Percentiles rank a stretch among this genome's conserved stretches.
phyloP scores from a whole-genome alignment of 192 early-diverging fungal genomes.

The Coemansia sp. region DNA sequence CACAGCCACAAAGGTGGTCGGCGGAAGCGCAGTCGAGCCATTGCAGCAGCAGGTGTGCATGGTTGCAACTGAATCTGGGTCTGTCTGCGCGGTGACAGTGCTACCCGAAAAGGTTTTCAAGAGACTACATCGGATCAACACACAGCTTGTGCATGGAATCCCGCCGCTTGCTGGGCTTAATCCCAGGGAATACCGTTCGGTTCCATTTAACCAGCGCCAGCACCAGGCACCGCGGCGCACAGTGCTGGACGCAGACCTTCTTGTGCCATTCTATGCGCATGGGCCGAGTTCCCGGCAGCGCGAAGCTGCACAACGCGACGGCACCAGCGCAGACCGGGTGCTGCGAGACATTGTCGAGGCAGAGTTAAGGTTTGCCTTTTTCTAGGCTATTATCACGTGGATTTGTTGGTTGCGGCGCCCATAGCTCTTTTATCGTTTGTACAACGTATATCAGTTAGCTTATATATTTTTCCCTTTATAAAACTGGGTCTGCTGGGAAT shows the following conservation, averaged over 20 bases:
- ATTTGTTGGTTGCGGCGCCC: neutral
- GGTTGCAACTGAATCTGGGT: conserved; percentile 42
- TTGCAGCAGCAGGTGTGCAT: conserved; percentile 51
- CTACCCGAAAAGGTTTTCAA: conserved; percentile 93
- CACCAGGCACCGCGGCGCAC: conserved; percentile 73
- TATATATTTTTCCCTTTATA: no score
- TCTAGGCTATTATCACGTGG: neutral
- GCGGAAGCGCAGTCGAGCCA: neutral
- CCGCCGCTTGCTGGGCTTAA: conserved; percentile 89
- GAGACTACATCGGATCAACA: conserved; percentile 79
- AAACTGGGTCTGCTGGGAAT: neutral
- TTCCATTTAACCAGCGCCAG: conserved; percentile 65
- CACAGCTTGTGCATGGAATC: conserved; percentile 80
- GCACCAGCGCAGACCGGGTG: conserved; percentile 78
- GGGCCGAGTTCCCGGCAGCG: conserved; percentile 71
- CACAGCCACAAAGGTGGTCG: neutral
- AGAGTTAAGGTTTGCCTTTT: conserved; percentile 27
- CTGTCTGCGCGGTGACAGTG: conserved; percentile 46
- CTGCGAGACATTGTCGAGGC: conserved; percentile 41
- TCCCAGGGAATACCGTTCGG: conserved; percentile 80
- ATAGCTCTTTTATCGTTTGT: neutral
- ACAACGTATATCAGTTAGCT: neutral
- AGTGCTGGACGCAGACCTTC: conserved; percentile 85
- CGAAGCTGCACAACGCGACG: conserved; percentile 90
- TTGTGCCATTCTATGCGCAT: conserved; percentile 69